Conservation (phyloP, 1,139 yeast genomes). For the Ashbya aceris region DNA sequence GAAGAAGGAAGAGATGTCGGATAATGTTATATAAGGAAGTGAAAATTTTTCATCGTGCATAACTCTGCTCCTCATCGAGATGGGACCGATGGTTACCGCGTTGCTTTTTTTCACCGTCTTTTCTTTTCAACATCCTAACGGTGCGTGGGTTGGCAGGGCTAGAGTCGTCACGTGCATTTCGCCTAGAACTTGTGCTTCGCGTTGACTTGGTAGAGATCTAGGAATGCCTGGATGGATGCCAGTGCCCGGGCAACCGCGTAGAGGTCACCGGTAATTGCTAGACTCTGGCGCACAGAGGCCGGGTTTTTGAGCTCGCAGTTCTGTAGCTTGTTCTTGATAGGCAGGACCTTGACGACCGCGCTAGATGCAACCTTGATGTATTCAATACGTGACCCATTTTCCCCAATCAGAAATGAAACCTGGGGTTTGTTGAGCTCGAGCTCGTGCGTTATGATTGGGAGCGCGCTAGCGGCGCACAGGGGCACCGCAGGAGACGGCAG, state of each 20-base stretch:
- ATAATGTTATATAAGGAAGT: constrained; percentile 8
- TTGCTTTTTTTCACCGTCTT: constrained; percentile 2
- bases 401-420: constrained; percentile 31
- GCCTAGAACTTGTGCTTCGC: constrained; percentile 2
- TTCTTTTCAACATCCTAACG: constrained; percentile 2
- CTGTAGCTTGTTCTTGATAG: constrained; percentile 18
- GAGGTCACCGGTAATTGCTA: constrained; percentile 27
- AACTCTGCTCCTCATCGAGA: background rate
- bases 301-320: constrained; percentile 12
- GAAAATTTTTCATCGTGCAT: constrained; percentile 8
- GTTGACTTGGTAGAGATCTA: constrained; percentile 16
- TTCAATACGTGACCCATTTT: constrained; percentile 26
- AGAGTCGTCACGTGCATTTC: background rate
- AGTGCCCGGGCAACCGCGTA: constrained; percentile 21
- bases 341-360: constrained; percentile 29
- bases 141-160: background rate
- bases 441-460: constrained; percentile 1
- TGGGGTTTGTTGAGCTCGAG: constrained; percentile 24
- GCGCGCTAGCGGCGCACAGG: background rate
- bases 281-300: constrained; percentile 17
- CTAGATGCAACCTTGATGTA: constrained; percentile 20
- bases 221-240: constrained; percentile 19
- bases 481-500: background rate
- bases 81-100: background rate
- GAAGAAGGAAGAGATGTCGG: constrained; percentile 6